Conservation (phyloP, 2,329 filamentous ascomycete genomes). For the Ceratocystis eucalypticola region DNA sequence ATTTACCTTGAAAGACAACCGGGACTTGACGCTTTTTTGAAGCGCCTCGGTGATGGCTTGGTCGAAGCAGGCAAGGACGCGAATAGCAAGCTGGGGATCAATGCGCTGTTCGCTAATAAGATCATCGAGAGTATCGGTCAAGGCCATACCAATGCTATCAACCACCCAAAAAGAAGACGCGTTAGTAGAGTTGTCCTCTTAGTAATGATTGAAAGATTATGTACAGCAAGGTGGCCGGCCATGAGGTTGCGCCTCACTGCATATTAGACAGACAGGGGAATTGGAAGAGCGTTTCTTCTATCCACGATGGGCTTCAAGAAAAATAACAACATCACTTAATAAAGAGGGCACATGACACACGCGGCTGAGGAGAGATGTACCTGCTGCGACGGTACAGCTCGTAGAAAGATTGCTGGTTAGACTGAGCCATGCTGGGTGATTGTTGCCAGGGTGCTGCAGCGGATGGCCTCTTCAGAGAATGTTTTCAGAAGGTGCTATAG, state of each 20-base stretch:
- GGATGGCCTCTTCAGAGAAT: conserved; percentile 6
- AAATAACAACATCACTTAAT: background rate
- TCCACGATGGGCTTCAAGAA: background rate
- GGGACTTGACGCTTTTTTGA: conserved; percentile 80
- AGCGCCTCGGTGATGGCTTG: conserved; percentile 82
- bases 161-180: conserved; percentile 13
- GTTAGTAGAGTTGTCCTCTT: background rate
- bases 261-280: background rate
- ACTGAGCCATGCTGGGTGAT: conserved; percentile 13
- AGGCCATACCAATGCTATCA: conserved; percentile 74
- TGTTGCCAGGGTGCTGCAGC: background rate
- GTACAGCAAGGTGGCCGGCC: background rate
- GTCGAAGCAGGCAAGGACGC: conserved; percentile 92
- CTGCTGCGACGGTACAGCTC: conserved; percentile 98
- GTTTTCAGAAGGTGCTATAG: background rate
- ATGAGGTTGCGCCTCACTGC: background rate
- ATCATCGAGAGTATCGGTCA: conserved; percentile 95
- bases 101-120: conserved; percentile 89
- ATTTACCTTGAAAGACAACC: conserved; percentile 81
- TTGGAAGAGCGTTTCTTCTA: background rate
- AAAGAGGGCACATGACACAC: conserved; percentile 5
- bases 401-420: conserved; percentile 49
- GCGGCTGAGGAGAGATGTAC: conserved; percentile 38
- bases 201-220: background rate
- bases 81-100: conserved; percentile 96